Evolutionary conservation across 352 stramenopile species (phyloP).

Genomic region (Plasmopara halstedii): DNA sequence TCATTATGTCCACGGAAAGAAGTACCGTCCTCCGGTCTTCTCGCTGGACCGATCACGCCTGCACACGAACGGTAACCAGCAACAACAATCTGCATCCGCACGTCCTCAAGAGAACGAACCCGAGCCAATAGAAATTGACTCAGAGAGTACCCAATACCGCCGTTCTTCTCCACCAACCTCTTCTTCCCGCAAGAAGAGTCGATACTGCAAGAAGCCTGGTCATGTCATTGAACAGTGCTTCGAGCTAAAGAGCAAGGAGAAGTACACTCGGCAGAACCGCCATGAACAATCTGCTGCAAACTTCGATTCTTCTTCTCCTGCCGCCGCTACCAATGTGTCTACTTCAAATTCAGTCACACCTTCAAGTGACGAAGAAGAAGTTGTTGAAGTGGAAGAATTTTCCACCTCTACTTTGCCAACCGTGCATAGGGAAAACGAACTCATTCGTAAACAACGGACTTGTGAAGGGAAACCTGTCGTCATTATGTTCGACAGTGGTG

Average conservation of each 20-base stretch:
- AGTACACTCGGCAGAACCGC: not conserved
- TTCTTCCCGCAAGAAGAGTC: not conserved
- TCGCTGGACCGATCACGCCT: not conserved
- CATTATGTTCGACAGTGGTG: slow-evolving; percentile 13
- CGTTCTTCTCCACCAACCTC: not conserved
- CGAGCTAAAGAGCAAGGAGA: not conserved
- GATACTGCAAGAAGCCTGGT: not conserved
- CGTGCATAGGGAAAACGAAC: not conserved
- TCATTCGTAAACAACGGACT: slow-evolving; percentile 7
- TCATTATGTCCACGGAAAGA: not conserved
- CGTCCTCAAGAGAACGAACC: not conserved
- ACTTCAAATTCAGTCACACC: not conserved
- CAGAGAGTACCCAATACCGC: not conserved
- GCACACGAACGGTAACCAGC: not conserved
- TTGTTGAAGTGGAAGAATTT: not conserved
- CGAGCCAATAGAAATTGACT: not conserved
- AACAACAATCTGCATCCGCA: not conserved
- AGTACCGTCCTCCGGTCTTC: not conserved
- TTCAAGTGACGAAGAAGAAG: not conserved
- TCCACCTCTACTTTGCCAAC: not conserved
- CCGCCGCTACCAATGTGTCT: not conserved
- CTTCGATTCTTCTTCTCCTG: not conserved
- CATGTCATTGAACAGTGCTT: not conserved
- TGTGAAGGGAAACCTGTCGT: slow-evolving; percentile 8
- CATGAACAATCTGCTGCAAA: not conserved